A percentile compares a stretch with the other conserved stretches of the same genome.
Evolutionary conservation across 2,329 filamentous ascomycete species (phyloP).

Genomic region (Neonectria neomacrospora): DNA sequence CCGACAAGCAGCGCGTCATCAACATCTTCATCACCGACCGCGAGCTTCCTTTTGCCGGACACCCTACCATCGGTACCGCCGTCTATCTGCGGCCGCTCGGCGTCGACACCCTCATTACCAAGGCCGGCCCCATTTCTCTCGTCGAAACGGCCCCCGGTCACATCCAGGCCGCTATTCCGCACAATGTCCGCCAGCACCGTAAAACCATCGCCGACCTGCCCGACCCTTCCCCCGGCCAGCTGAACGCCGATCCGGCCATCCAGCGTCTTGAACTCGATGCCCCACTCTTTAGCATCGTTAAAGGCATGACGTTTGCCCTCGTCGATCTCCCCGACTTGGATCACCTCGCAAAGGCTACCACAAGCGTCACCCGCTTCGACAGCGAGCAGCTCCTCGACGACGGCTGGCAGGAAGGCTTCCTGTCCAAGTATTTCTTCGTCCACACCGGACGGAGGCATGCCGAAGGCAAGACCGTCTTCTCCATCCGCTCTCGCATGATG

Average conservation of each 20-base stretch:
- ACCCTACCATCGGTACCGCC: slow-evolving; percentile 69
- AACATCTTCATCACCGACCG: slow-evolving; percentile 68
- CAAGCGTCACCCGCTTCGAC: slow-evolving; percentile 49
- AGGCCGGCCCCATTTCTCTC: slow-evolving; percentile 67
- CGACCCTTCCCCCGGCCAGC: slow-evolving; percentile 37
- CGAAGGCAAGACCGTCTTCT: slow-evolving; percentile 43
- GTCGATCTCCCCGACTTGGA: slow-evolving; percentile 70
- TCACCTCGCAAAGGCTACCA: slow-evolving; percentile 59
- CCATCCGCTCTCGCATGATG: slow-evolving; percentile 71
- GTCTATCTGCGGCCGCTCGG: slow-evolving; percentile 57
- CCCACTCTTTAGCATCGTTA: slow-evolving; percentile 72
- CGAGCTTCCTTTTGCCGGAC: slow-evolving; percentile 71
- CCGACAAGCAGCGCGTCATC: slow-evolving; percentile 54
- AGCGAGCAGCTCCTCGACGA: slow-evolving; percentile 56
- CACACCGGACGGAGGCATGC: slow-evolving; percentile 47
- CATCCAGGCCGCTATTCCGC: slow-evolving; percentile 73
- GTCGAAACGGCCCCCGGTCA: slow-evolving; percentile 50
- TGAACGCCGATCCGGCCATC: slow-evolving; percentile 46
- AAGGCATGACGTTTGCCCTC: slow-evolving; percentile 79
- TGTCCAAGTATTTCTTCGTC: slow-evolving; percentile 70
- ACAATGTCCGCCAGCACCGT: slow-evolving; percentile 71
- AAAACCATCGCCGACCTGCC: slow-evolving; percentile 51
- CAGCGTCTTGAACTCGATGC: slow-evolving; percentile 53
- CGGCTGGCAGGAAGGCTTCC: slow-evolving; percentile 66
- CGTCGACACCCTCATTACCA: slow-evolving; percentile 61